These are phyloP conservation scores for Vitis labrusca DNA, from an alignment of 164 flowering plant species.

Conservation along the genomic window DNA sequence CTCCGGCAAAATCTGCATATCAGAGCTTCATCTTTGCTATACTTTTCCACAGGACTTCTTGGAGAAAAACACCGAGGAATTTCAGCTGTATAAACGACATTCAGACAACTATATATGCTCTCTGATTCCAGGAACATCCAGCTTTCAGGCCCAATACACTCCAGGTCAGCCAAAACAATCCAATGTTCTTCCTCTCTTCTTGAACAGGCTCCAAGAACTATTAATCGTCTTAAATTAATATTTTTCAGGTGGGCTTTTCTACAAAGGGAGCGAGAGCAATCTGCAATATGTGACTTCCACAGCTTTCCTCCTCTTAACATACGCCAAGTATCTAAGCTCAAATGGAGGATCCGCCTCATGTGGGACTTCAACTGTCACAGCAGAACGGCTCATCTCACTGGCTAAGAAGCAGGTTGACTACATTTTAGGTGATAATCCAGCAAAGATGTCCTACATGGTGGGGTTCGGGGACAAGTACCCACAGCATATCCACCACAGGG, in stretches of 20 bases:
- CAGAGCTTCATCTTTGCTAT: not conserved
- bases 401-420: slow-evolving; percentile 94
- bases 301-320: slow-evolving; percentile 70
- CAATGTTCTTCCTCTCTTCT: not conserved
- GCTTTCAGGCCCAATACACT: slow-evolving; percentile 80
- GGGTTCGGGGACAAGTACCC: slow-evolving; percentile 81
- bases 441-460: slow-evolving; percentile 87
- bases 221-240: too few species aligned
- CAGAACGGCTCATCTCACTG: slow-evolving; percentile 46
- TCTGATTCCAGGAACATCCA: slow-evolving; percentile 69
- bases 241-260: slow-evolving; percentile 78
- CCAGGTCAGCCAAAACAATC: slow-evolving; percentile 49
- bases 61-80: slow-evolving; percentile 45
- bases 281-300: slow-evolving; percentile 85
- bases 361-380: slow-evolving; percentile 45
- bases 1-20: not conserved
- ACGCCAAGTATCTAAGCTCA: slow-evolving; percentile 70
- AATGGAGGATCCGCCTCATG: slow-evolving; percentile 41
- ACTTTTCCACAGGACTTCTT: slow-evolving; percentile 52
- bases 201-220: too few species aligned
- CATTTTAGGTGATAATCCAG: slow-evolving; percentile 82
- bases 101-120: slow-evolving; percentile 93
- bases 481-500: slow-evolving; percentile 80
- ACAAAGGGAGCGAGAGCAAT: slow-evolving; percentile 79
- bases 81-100: slow-evolving; percentile 71